phyloP scores from a whole-genome alignment of 2,329 filamentous ascomycete genomes.

The Hypoxylon sp. region DNA sequence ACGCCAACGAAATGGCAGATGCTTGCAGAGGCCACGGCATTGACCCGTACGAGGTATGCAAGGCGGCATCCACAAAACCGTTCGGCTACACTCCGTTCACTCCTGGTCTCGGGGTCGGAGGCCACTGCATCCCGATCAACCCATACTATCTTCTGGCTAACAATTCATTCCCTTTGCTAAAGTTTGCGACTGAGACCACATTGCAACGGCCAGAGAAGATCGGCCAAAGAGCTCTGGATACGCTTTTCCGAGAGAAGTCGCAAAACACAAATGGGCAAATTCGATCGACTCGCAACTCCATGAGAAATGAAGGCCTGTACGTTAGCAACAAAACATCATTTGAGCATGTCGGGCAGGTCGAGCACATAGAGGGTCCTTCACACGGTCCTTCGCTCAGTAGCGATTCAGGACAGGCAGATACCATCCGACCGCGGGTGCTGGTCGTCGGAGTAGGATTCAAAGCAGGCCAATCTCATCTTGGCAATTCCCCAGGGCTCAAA shows the following conservation, averaged over 20 bases:
- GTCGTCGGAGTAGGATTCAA: constrained; percentile 66
- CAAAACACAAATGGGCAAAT: background rate
- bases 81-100: constrained; percentile 65
- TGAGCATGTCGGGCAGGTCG: background rate
- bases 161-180: constrained; percentile 61
- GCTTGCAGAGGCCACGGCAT: constrained; percentile 62
- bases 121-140: constrained; percentile 69
- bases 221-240: constrained; percentile 54
- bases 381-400: background rate
- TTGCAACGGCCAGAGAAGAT: constrained; percentile 57
- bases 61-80: constrained; percentile 64
- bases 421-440: constrained; percentile 53
- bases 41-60: constrained; percentile 64
- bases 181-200: constrained; percentile 61
- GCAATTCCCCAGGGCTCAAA: constrained; percentile 62
- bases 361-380: background rate
- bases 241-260: constrained; percentile 44
- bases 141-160: constrained; percentile 66
- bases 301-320: background rate
- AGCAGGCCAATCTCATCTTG: constrained; percentile 61
- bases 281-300: background rate
- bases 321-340: background rate
- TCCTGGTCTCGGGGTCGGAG: constrained; percentile 65
- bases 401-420: background rate
- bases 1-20: constrained; percentile 69